A percentile compares a stretch with the other conserved stretches of the same genome.
phyloP scores from a whole-genome alignment of 176 grass and related monocot species.

The Avena atlantica region DNA sequence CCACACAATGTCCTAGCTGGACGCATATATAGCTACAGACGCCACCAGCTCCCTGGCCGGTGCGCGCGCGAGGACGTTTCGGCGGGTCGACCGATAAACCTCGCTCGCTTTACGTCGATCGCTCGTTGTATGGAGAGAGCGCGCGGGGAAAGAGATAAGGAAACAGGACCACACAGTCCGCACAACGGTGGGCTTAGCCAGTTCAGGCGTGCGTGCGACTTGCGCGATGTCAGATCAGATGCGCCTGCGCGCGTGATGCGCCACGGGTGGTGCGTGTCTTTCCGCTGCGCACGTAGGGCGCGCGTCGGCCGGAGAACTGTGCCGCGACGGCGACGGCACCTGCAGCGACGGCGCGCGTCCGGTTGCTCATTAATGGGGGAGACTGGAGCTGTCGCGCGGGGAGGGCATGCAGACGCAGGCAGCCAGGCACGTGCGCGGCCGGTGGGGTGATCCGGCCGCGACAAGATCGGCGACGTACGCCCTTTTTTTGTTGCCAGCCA shows the following conservation, averaged over 20 bases:
- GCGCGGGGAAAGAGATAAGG: conserved; percentile 74
- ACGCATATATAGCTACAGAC: background rate
- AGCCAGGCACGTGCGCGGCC: conserved; percentile 13
- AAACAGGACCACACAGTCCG: conserved; percentile 84
- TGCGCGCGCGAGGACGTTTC: background rate
- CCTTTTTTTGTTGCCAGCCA: background rate
- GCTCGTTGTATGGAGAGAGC: conserved; percentile 49
- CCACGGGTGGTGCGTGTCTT: conserved; percentile 44
- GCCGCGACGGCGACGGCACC: conserved; percentile 35
- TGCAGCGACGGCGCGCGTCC: background rate
- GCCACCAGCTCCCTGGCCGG: background rate
- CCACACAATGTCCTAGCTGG: conserved; percentile 40
- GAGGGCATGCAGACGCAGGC: background rate
- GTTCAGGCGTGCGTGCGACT: conserved; percentile 7
- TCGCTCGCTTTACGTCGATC: conserved; percentile 27
- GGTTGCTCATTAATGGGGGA: conserved; percentile 32
- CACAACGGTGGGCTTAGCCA: conserved; percentile 24
- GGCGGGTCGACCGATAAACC: background rate
- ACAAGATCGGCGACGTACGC: background rate
- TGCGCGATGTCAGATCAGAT: conserved; percentile 35
- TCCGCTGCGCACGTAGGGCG: background rate
- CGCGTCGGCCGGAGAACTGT: conserved; percentile 10
- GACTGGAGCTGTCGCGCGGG: conserved; percentile 29
- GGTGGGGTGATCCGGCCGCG: background rate
- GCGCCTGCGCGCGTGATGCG: background rate